Evolutionary conservation across 108 stramenopile species (phyloP).

Genomic region (Skeletonema menzelii): DNA sequence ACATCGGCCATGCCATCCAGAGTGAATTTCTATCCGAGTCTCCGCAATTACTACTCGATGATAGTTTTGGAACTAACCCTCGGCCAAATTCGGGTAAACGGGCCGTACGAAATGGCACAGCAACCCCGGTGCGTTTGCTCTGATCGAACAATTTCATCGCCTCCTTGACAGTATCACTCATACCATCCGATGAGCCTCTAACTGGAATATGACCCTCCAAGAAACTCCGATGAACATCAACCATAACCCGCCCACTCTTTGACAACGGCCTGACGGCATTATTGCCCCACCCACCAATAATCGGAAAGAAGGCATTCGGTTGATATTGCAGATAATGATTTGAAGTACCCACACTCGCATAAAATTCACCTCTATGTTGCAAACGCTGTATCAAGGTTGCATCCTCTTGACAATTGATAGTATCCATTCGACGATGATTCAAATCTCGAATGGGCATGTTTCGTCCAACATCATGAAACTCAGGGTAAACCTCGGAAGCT

Average conservation of each 20-base stretch:
- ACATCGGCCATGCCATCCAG: conserved; percentile 53
- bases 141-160: conserved; percentile 74
- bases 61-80: conserved; percentile 3
- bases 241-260: conserved; percentile 72
- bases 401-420: conserved; percentile 34
- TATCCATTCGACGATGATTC: conserved; percentile 55
- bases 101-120: conserved; percentile 67
- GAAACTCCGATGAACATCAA: conserved; percentile 60
- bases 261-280: conserved; percentile 64
- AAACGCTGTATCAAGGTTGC: conserved; percentile 42
- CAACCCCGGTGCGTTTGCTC: conserved; percentile 64
- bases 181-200: conserved; percentile 56
- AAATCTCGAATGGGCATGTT: conserved; percentile 55
- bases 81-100: conserved; percentile 53
- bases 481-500: conserved; percentile 63
- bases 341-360: conserved; percentile 60
- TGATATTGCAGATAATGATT: conserved; percentile 74
- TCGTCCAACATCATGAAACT: conserved; percentile 61
- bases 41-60: neutral
- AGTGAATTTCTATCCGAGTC: conserved; percentile 58
- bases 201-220: conserved; percentile 66
- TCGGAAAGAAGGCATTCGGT: conserved; percentile 64
- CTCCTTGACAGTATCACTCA: conserved; percentile 68
- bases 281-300: conserved; percentile 66
- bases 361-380: conserved; percentile 67